Conservation (phyloP, 2,329 filamentous ascomycete genomes). For the Ustilaginoidea virens region DNA sequence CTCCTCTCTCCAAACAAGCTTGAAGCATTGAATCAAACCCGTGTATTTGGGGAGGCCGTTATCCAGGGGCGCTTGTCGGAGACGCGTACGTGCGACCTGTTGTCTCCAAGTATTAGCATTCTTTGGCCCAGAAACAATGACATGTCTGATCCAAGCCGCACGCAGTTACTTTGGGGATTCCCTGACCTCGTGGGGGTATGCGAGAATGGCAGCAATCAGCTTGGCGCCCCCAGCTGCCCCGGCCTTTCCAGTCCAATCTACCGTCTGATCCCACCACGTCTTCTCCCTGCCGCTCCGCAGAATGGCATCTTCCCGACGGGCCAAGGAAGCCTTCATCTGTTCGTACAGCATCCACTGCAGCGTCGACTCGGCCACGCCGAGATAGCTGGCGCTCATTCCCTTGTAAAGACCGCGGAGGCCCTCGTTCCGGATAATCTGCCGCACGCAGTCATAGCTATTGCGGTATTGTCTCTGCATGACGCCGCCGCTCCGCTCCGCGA, state of each 20-base stretch:
- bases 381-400: conserved; percentile 78
- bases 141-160: too few relatives aligned
- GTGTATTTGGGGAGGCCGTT: conserved; percentile 70
- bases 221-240: conserved; percentile 73
- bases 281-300: conserved; percentile 43
- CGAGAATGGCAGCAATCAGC: conserved; percentile 65
- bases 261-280: conserved; percentile 56
- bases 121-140: too few relatives aligned
- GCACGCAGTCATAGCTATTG: conserved; percentile 78
- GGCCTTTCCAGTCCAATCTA: conserved; percentile 67
- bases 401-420: conserved; percentile 74
- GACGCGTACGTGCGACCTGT: conserved; percentile 66
- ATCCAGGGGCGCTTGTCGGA: conserved; percentile 68
- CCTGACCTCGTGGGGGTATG: conserved; percentile 84
- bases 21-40: conserved; percentile 77
- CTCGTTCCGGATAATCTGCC: conserved; percentile 66
- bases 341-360: conserved; percentile 93
- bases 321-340: conserved; percentile 68
- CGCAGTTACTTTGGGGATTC: too few relatives aligned
- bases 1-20: conserved; percentile 75
- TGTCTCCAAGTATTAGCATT: too few relatives aligned
- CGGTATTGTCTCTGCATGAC: conserved; percentile 53
- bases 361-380: conserved; percentile 81
- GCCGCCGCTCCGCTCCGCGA: conserved; percentile 43
- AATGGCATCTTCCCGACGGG: conserved; percentile 43